Conservation (phyloP, 2,329 filamentous ascomycete genomes). For the Dothideomycetes sp. region DNA sequence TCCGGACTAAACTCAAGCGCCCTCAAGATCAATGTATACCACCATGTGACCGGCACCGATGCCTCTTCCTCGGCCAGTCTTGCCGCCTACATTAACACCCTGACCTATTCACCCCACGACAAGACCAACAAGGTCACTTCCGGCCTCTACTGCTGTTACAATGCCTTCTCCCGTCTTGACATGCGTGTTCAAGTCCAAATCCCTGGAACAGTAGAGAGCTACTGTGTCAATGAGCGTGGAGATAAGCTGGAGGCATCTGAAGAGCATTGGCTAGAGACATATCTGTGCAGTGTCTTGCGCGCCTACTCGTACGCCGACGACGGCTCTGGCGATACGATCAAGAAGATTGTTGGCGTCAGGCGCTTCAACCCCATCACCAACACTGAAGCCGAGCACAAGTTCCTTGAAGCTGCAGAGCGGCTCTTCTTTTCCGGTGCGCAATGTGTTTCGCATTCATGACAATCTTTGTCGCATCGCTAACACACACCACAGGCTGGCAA, state of each 20-base stretch:
- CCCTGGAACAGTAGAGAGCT: constrained; percentile 90
- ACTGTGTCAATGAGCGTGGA: constrained; percentile 92
- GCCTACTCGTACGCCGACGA: constrained; percentile 97
- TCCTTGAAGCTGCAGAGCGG: constrained; percentile 85
- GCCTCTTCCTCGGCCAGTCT: constrained; percentile 95
- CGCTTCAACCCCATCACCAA: constrained; percentile 96
- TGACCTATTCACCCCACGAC: constrained; percentile 81
- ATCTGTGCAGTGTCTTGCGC: constrained; percentile 85
- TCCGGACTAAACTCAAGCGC: constrained; percentile 12
- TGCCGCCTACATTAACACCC: constrained; percentile 95
- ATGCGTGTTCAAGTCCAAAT: constrained; percentile 99
- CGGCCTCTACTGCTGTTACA: constrained; percentile 96
- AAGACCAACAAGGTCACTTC: constrained; percentile 85
- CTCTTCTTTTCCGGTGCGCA: constrained; percentile 92
- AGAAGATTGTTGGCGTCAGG: constrained; percentile 93
- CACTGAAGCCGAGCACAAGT: constrained; percentile 96
- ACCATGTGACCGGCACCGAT: constrained; percentile 95
- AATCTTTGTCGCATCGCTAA: constrained; percentile 11
- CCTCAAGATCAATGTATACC: constrained; percentile 75
- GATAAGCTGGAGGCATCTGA: constrained; percentile 91
- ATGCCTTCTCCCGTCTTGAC: constrained; percentile 94
- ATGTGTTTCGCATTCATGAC: constrained; percentile 4
- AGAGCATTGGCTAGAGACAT: constrained; percentile 93
- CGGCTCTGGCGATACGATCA: constrained; percentile 85
- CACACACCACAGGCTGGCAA: constrained; percentile 63